A percentile compares a stretch with the other conserved stretches of the same genome.
Conservation (phyloP, 345 rosid species). For the Theobroma cacao region DNA sequence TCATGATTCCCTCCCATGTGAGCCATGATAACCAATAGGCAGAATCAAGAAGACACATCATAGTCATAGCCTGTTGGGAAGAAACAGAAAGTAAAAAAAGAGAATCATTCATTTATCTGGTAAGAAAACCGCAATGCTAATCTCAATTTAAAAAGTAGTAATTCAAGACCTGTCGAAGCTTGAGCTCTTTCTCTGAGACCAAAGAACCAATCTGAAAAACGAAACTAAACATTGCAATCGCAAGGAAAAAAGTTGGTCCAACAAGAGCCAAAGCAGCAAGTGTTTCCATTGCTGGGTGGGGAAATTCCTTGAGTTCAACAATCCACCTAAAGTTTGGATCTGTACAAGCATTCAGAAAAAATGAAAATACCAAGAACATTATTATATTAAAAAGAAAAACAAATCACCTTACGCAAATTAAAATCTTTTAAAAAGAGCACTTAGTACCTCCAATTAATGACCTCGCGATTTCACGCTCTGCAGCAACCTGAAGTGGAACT, state of each 20-base stretch:
- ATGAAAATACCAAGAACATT: background rate
- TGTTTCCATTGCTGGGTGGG: conserved; percentile 65
- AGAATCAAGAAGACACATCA: conserved; percentile 89
- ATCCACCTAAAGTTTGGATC: conserved; percentile 69
- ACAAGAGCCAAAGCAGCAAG: conserved; percentile 42
- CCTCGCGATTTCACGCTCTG: conserved; percentile 92
- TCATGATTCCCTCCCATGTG: conserved; percentile 71
- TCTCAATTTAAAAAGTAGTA: conserved; percentile 4
- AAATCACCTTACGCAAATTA: background rate
- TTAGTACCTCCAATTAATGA: conserved; percentile 64
- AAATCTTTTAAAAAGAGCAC: background rate
- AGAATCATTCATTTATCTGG: background rate
- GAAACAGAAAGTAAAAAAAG: conserved; percentile 1
- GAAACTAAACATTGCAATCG: conserved; percentile 85
- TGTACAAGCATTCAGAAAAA: conserved; percentile 26
- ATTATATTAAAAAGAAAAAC: background rate
- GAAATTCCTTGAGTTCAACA: conserved; percentile 75
- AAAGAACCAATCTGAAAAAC: conserved; percentile 78
- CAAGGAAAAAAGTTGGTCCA: conserved; percentile 89
- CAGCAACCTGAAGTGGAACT: conserved; percentile 85
- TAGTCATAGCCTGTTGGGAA: conserved; percentile 67
- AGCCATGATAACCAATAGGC: conserved; percentile 93
- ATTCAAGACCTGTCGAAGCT: conserved; percentile 80
- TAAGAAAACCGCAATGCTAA: background rate
- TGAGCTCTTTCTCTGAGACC: conserved; percentile 87